Evolutionary conservation across 352 stramenopile genomes (phyloP).

Genomic region (Peronosclerospora sorghi): DNA sequence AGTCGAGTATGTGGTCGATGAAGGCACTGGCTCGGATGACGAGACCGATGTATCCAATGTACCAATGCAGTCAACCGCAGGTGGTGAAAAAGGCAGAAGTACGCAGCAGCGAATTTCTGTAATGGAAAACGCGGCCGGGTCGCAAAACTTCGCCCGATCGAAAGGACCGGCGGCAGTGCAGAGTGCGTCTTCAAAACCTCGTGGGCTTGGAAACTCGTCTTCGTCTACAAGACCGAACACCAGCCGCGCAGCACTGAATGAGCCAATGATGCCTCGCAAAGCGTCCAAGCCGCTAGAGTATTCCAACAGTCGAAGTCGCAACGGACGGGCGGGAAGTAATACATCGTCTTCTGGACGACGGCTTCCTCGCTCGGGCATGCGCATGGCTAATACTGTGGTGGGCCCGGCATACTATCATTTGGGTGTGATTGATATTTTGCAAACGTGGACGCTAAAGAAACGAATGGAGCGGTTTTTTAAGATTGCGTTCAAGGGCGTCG

Average conservation of each 20-base stretch:
- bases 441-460: slow-evolving; percentile 85
- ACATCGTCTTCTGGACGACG: slow-evolving; percentile 61
- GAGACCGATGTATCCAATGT: slow-evolving; percentile 19
- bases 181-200: slow-evolving; percentile 16
- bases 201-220: slow-evolving; percentile 60
- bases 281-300: slow-evolving; percentile 39
- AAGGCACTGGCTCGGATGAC: slow-evolving; percentile 34
- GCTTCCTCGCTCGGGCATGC: slow-evolving; percentile 71
- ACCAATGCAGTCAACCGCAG: slow-evolving; percentile 3
- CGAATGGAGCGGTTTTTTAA: slow-evolving; percentile 83
- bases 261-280: slow-evolving; percentile 32
- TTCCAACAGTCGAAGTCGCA: slow-evolving; percentile 22
- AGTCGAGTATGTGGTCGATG: slow-evolving; percentile 80
- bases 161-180: slow-evolving; percentile 18
- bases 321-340: slow-evolving; percentile 41
- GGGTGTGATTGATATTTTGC: slow-evolving; percentile 86
- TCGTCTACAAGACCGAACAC: slow-evolving; percentile 25
- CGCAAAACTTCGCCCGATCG: slow-evolving; percentile 17
- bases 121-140: slow-evolving; percentile 52
- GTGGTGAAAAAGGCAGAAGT: slow-evolving; percentile 8
- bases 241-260: slow-evolving; percentile 6
- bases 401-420: slow-evolving; percentile 85
- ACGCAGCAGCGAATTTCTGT: slow-evolving; percentile 19
- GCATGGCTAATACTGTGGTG: slow-evolving; percentile 77
- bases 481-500: slow-evolving; percentile 72